Evolutionary conservation across 1,284 basidiomycete genomes (phyloP).

Genomic region (Clitocybe nebularis): DNA sequence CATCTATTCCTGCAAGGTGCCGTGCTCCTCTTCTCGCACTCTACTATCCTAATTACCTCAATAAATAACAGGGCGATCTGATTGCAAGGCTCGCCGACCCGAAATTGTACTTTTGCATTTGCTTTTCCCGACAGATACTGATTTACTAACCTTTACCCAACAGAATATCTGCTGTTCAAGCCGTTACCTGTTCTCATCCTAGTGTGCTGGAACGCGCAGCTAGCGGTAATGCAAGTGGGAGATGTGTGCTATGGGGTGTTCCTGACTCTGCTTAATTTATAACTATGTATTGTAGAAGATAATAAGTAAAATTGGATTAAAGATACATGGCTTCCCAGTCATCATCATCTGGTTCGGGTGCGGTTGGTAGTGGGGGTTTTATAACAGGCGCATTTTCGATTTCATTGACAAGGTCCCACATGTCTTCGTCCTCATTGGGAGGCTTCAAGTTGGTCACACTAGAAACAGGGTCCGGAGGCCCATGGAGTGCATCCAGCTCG

Average conservation of each 20-base stretch:
- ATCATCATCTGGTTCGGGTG: conserved; percentile 23
- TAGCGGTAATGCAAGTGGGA: conserved; percentile 72
- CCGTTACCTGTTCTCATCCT: conserved; percentile 83
- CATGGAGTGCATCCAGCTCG: conserved; percentile 10
- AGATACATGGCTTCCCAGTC: conserved; percentile 50
- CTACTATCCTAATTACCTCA: not conserved
- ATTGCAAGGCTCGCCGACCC: conserved; percentile 59
- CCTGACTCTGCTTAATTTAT: conserved; percentile 5
- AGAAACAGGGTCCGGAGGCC: too few relatives aligned
- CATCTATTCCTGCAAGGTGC: conserved; percentile 66
- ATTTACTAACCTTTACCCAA: not conserved
- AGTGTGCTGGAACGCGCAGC: conserved; percentile 65
- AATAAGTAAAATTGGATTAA: too few relatives aligned
- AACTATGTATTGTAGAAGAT: conserved; percentile 1
- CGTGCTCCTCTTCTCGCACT: conserved; percentile 2
- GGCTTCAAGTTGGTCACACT: conserved; percentile 4
- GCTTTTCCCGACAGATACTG: not conserved
- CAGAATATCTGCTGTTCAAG: conserved; percentile 76
- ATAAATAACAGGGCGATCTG: conserved; percentile 51
- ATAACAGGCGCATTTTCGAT: conserved; percentile 35
- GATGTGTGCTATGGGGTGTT: conserved; percentile 72
- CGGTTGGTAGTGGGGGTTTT: conserved; percentile 13
- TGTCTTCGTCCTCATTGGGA: conserved; percentile 43
- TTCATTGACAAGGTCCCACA: conserved; percentile 67
- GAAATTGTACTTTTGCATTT: conserved; percentile 33